phyloP scores from a whole-genome alignment of 257 asterid genomes.

The Salvia hispanica region DNA sequence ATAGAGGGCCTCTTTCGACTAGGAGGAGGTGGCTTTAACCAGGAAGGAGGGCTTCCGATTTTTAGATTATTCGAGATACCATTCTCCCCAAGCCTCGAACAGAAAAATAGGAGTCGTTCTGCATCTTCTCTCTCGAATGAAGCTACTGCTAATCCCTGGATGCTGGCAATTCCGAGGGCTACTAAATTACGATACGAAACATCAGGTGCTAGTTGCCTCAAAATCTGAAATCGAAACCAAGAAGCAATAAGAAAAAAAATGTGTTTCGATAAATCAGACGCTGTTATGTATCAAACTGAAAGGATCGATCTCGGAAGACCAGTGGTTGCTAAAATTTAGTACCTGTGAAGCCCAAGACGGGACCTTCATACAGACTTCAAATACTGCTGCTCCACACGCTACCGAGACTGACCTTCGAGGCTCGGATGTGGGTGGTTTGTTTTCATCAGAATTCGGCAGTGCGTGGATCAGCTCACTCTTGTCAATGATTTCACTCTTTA shows the following conservation, averaged over 20 bases:
- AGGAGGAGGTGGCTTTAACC: slow-evolving; percentile 91
- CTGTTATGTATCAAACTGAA: too few species aligned
- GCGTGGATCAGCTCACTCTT: slow-evolving; percentile 70
- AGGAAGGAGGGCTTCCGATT: slow-evolving; percentile 57
- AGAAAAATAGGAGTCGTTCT: slow-evolving; percentile 72
- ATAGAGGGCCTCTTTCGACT: slow-evolving; percentile 61
- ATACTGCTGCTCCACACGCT: slow-evolving; percentile 95
- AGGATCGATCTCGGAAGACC: too few species aligned
- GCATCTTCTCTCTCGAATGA: slow-evolving; percentile 89
- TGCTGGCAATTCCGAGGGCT: slow-evolving; percentile 88
- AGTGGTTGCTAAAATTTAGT: too few species aligned
- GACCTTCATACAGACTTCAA: slow-evolving; percentile 83
- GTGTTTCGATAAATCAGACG: too few species aligned
- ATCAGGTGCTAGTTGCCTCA: slow-evolving; percentile 93
- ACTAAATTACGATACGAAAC: slow-evolving; percentile 81
- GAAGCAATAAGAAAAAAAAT: background rate
- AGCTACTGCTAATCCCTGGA: slow-evolving; percentile 89
- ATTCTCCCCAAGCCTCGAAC: slow-evolving; percentile 45
- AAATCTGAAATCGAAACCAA: slow-evolving; percentile 52
- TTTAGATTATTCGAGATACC: slow-evolving; percentile 36
- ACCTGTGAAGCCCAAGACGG: slow-evolving; percentile 99
- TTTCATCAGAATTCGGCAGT: slow-evolving; percentile 53
- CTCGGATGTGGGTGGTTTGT: slow-evolving; percentile 53
- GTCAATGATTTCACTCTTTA: slow-evolving; percentile 89
- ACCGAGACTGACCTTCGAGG: slow-evolving; percentile 91